Evolutionary conservation across 805 yeast species (phyloP), one percentile per base, ranked within the genome.

Genomic region (Zygosaccharomyces pseudorouxii): DNA sequence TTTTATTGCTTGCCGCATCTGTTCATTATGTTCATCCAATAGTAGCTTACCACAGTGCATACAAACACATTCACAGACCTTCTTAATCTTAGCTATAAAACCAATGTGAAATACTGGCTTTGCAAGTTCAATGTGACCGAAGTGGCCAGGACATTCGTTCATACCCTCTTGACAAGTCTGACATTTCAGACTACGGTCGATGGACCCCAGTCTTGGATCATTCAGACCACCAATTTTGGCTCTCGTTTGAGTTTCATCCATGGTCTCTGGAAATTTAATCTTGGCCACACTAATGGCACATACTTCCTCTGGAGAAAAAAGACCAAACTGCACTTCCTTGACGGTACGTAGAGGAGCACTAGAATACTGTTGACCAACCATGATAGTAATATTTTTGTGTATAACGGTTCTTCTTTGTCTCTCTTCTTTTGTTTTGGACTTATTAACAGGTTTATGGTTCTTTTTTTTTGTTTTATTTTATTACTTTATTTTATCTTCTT

Each of bases 141-240:
- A 93, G 73, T 93, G 99, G 51, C 99, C 99, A 0, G 98, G 98
- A 71, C 99, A 93, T 68, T 93, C 98, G 52, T 92, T 88, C 97
- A 93, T 93, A 60, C 92, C 97, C 70, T 93, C 99, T 62, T 97
- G 95, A 77, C 99, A 93, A 20, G 99, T 93, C 75, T 92, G 98
- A 77, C 99, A 93, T 74, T 88, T 89, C 77, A 86, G 87, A 68
- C 90, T 92, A 69, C 99, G 84, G 71, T 93, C 99, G 60, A 93
- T 90, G 4, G 97, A 86, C 44, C 99, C 99, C 53, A 93, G 76
- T 61, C 98, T 82, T 52, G 99, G 98, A 69, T 95, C 99, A 67
- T 90, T 92, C 54, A 93, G 75, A 52, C 99, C 99, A 55, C 97
- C 97, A 57, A 89, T 90, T 68, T 97, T 82, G 42, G 98, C 97